A percentile compares a stretch with the other conserved stretches of the same genome.
These are phyloP conservation scores for Adenanthera pavonina DNA, from an alignment of 306 rosid species.

Conservation along the genomic window DNA sequence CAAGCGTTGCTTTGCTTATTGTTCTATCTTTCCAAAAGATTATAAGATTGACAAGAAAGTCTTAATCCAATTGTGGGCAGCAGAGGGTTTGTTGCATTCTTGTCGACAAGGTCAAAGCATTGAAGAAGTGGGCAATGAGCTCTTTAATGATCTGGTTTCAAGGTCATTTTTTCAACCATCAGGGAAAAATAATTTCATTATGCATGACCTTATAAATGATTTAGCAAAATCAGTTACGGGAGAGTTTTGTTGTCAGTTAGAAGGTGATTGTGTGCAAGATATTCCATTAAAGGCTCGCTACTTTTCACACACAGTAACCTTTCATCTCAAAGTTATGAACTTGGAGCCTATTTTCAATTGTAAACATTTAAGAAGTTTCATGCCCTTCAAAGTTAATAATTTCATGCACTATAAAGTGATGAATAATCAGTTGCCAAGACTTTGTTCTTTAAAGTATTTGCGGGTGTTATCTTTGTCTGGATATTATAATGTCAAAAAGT, in stretches of 20 bases:
- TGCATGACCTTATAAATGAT: neutral
- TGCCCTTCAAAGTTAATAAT: neutral
- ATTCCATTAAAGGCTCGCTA: neutral
- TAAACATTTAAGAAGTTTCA: neutral
- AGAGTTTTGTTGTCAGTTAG: neutral
- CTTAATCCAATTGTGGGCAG: neutral
- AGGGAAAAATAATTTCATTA: too few relatives aligned
- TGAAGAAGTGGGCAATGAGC: neutral
- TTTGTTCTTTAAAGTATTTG: neutral
- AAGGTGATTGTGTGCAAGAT: neutral
- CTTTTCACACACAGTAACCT: neutral
- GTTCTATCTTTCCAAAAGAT: conserved; percentile 2
- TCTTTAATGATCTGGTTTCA: neutral
- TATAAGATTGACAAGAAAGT: neutral
- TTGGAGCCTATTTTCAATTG: neutral
- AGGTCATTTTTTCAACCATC: neutral
- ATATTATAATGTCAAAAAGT: neutral
- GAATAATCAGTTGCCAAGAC: neutral
- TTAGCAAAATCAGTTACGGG: neutral
- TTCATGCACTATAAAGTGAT: neutral
- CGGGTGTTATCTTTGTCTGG: neutral
- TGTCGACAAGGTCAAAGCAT: neutral
- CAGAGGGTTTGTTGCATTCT: neutral
- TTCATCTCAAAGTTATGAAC: too few relatives aligned
- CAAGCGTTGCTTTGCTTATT: neutral